Percentiles rank a stretch among this genome's conserved stretches.
phyloP scores from a whole-genome alignment of 2,329 filamentous ascomycete species.

The Ceratocystis albifundus region DNA sequence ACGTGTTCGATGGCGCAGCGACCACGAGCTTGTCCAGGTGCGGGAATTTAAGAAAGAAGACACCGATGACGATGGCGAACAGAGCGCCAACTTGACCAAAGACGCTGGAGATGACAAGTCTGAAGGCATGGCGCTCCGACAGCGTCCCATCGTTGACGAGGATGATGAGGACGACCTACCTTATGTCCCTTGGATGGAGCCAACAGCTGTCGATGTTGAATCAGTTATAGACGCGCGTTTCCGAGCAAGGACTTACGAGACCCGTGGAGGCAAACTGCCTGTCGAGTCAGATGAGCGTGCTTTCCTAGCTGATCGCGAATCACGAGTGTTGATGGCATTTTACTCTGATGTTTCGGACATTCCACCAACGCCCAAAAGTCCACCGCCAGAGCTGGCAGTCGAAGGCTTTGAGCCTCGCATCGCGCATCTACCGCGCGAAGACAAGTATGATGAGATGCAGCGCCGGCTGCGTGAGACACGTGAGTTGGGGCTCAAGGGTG shows the following conservation, averaged over 20 bases:
- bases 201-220: conserved; percentile 37
- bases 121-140: conserved; percentile 58
- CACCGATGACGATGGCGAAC: conserved; percentile 46
- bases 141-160: conserved; percentile 43
- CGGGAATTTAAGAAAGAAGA: conserved; percentile 61
- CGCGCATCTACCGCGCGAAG: conserved; percentile 32
- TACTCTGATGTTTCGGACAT: conserved; percentile 46
- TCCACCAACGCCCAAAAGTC: conserved; percentile 46
- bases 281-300: conserved; percentile 47
- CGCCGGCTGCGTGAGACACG: conserved; percentile 39
- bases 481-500: conserved; percentile 35
- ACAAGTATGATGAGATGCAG: conserved; percentile 40
- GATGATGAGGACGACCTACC: conserved; percentile 48
- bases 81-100: conserved; percentile 55
- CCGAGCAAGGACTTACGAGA: conserved; percentile 40
- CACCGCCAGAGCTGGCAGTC: conserved; percentile 31
- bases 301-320: conserved; percentile 45
- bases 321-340: conserved; percentile 49
- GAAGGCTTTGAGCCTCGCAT: conserved; percentile 27
- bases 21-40: conserved; percentile 53
- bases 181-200: conserved; percentile 43
- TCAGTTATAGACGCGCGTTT: conserved; percentile 36
- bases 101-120: conserved; percentile 62
- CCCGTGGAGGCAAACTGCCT: conserved; percentile 41
- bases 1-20: conserved; percentile 59